phyloP scores from a whole-genome alignment of 2,329 filamentous ascomycete species.

The Hypoxylon rubiginosum region DNA sequence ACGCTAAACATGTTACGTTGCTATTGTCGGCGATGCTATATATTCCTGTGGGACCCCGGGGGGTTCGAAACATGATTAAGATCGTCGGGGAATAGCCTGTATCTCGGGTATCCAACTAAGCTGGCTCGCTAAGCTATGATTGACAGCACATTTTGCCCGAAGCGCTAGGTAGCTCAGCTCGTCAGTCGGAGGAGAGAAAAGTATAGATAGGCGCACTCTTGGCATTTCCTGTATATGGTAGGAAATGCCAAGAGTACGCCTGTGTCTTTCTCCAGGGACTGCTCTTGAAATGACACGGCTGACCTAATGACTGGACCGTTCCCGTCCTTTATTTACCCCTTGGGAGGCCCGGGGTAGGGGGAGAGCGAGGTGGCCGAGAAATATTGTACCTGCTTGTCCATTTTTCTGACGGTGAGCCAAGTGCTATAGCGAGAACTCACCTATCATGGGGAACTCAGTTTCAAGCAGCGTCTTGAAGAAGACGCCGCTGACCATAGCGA shows the following conservation, averaged over 20 bases:
- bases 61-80: conserved; percentile 24
- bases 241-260: neutral
- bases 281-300: conserved; percentile 12
- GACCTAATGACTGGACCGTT: conserved; percentile 14
- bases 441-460: conserved; percentile 34
- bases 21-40: conserved; percentile 37
- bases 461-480: conserved; percentile 13
- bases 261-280: too few relatives aligned
- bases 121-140: conserved; percentile 20
- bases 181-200: too few relatives aligned
- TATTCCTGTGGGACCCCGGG: conserved; percentile 31
- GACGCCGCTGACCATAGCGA: conserved; percentile 28
- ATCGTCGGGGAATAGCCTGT: conserved; percentile 39
- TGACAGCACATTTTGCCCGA: conserved; percentile 29
- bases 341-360: conserved; percentile 20
- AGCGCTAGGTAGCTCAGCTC: conserved; percentile 6
- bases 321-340: conserved; percentile 27
- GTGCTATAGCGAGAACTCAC: conserved; percentile 16
- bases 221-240: too few relatives aligned
- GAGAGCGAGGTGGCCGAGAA: conserved; percentile 17
- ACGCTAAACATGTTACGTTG: conserved; percentile 33
- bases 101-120: conserved; percentile 25
- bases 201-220: too few relatives aligned
- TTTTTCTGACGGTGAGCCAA: conserved; percentile 8
- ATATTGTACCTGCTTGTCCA: conserved; percentile 14